Evolutionary conservation across 2,329 filamentous ascomycete genomes (phyloP), one percentile per base, ranked within the genome.

Genomic region (Verticillium tricorpus): DNA sequence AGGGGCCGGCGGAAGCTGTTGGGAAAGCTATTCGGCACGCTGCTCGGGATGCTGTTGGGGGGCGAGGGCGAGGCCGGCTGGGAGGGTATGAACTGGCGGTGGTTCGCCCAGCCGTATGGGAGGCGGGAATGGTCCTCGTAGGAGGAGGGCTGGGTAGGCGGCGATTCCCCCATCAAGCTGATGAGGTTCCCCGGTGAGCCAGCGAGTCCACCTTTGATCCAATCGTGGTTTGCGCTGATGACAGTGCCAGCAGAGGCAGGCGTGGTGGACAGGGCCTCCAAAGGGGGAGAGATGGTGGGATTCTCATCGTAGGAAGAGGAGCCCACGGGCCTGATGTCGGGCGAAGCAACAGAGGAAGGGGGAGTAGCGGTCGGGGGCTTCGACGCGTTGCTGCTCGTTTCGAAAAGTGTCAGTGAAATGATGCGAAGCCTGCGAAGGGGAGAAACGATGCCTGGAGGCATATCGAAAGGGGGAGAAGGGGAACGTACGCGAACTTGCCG

Each of bases 131-230:
- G 71, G 64, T 83, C 80, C 67, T 83, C 80, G 65, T 82, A 83
- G 1, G 80, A 83, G 22, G 80, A 83, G 17, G 80, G 80, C 56
- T 80, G 80, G 19, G 80, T 83, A 2, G 82, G 81, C 57, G 82
- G 81, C 25, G 81, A 84, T 65, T 84, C 82, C 60, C 80, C 80
- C 70, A 77, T 76, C 62, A 83, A 69, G 68, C 76, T 82, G 65
- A 83, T 82, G 61, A 83, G 73, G 63, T 83, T 83, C 58, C 79
- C 77, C n/a, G 81, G 81, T n/a, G 82, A 83, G 62, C 80, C 79
- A 69, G 74, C 77, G 67, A 83, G 74, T 62, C 72, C 78, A 60
- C 70, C 70, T 59, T 76, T 73, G 64, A 74, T 70, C 79, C 80
- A 83, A 67, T 82, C 79, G 67, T 77, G 77, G 60, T 73, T 73